Evolutionary conservation across 306 rosid genomes (phyloP), one percentile per base, ranked within the genome.

Genomic region (Corylus heterophylla): DNA sequence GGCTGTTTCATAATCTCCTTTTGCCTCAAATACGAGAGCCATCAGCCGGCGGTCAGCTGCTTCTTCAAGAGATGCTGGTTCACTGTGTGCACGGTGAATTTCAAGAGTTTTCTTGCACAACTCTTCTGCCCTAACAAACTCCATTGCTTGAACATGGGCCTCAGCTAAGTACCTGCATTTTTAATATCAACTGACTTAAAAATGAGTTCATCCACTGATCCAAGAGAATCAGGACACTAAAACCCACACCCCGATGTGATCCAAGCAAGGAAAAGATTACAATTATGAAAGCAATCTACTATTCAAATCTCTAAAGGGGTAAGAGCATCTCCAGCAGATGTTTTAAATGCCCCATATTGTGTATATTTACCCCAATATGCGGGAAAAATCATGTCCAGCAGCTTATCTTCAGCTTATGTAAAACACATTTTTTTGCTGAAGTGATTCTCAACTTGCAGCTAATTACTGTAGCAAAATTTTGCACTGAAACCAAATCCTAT

Each of bases 141-240:
- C 98, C 99, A 96, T 96, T 71, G 99, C 99, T 84, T 96, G 99
- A 72, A 96, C 97, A 68, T 93, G 92, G 27, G 99, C 99, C 87
- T 96, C 99, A 5, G 99, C 97, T 74, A 96, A 88, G 83, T 96
- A 93, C 84, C 98, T 93, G 83, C 84, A 54, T 48, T 79, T 62
- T 27, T 74, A 71, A 76, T 0, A 71, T 35, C 74, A 79, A 74
- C 71, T 37, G 44, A 55, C 20, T 49, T 14, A 77, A 31, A 31
- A 74, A 31, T 16, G 47, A 62, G 67, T 66, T 37, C 27, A 49
- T 49, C 22, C 2, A 50, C 62, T 39, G 44, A 37, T 37, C 50
- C 27, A 67, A 67, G 22, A 42, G 51, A 68, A 39, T 68, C 14
- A 9, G 71, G 0, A n/a, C 25, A 7, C 45, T 42, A 8, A 54